A percentile compares a stretch with the other conserved stretches of the same genome.
These are phyloP conservation scores for Sporisorium reilianum DNA, from an alignment of 1,284 basidiomycete genomes.

Conservation along the genomic window DNA sequence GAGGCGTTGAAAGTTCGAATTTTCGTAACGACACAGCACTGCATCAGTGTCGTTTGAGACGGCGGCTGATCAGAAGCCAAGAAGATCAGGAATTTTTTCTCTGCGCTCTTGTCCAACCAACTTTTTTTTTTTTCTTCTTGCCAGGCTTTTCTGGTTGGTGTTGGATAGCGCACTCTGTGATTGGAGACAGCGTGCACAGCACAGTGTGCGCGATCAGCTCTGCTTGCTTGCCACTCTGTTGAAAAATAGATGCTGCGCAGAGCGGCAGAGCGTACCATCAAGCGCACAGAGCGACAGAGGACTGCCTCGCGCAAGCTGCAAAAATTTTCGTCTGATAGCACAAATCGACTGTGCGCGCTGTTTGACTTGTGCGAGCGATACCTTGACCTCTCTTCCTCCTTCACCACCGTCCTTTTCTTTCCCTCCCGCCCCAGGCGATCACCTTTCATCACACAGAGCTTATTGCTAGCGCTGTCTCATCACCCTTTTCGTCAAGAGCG, in stretches of 20 bases:
- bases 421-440: constrained; percentile 35
- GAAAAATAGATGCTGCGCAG: constrained; percentile 19
- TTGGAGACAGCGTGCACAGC: neutral
- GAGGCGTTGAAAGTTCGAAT: constrained; percentile 34
- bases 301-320: constrained; percentile 20
- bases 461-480: constrained; percentile 43
- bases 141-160: neutral
- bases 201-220: neutral
- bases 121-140: constrained; percentile 2
- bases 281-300: constrained; percentile 2
- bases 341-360: neutral
- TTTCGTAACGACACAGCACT: constrained; percentile 16
- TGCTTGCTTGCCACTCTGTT: constrained; percentile 17
- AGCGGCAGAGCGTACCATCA: constrained; percentile 1
- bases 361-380: constrained; percentile 11
- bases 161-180: constrained; percentile 3
- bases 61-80: constrained; percentile 11
- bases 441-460: constrained; percentile 40
- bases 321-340: constrained; percentile 31
- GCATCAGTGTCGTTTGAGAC: constrained; percentile 3
- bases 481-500: constrained; percentile 18
- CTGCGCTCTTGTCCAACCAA: constrained; percentile 12
- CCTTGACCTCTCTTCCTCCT: neutral
- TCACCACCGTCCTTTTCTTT: constrained; percentile 33
- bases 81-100: constrained; percentile 8